Evolutionary conservation across 768 basidiomycete genomes (phyloP).

Genomic region (Piloderma croceum): DNA sequence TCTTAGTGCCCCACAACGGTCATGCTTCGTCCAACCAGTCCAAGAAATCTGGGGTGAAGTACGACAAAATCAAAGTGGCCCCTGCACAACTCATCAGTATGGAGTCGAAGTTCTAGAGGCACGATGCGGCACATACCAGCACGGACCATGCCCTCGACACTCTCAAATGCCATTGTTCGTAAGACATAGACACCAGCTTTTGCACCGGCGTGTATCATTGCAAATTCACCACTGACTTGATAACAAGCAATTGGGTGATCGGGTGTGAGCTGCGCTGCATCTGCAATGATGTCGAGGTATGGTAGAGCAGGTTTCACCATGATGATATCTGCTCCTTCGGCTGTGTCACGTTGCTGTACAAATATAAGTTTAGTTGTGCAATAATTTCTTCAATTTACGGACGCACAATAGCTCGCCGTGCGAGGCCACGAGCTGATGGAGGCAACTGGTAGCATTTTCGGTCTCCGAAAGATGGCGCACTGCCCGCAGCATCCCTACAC

Average conservation of each 20-base stretch:
- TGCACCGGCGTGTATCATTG: conserved; percentile 95
- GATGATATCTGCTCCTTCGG: conserved; percentile 94
- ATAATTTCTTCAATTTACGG: not conserved
- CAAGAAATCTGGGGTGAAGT: conserved; percentile 96
- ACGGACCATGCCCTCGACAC: conserved; percentile 82
- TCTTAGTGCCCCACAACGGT: not conserved
- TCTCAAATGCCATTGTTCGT: conserved; percentile 91
- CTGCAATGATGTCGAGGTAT: conserved; percentile 93
- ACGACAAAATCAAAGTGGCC: conserved; percentile 83
- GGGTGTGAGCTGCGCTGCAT: conserved; percentile 73
- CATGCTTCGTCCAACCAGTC: conserved; percentile 59
- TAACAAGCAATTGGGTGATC: conserved; percentile 95
- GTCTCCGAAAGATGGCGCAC: conserved; percentile 90
- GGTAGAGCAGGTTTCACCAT: conserved; percentile 98
- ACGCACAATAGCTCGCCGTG: conserved; percentile 86
- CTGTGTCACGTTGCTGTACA: conserved; percentile 73
- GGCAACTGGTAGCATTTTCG: conserved; percentile 99
- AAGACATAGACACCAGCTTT: conserved; percentile 90
- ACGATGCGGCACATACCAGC: conserved; percentile 56
- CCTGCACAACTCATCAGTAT: conserved; percentile 38
- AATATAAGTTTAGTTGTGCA: not conserved
- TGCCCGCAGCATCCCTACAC: conserved; percentile 91
- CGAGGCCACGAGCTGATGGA: conserved; percentile 80
- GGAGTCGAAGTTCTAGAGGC: not conserved
- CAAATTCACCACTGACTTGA: conserved; percentile 96